These are phyloP conservation scores for Monosporozyma servazzii DNA, from an alignment of 805 yeast species.

Conservation along the genomic window DNA sequence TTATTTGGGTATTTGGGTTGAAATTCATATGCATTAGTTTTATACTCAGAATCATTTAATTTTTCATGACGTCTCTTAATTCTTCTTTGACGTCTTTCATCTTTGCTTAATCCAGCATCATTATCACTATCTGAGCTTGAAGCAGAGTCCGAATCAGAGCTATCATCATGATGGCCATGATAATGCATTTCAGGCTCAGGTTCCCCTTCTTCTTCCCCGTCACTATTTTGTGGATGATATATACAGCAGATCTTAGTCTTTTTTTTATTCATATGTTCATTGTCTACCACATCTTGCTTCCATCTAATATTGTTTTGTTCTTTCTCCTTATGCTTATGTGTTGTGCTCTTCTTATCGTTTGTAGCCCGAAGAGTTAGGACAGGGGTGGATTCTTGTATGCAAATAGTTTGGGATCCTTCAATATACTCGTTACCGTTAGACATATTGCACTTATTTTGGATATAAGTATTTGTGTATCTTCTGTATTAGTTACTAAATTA, in stretches of 20 bases:
- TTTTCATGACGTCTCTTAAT: slow-evolving; percentile 28
- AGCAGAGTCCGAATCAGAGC: slow-evolving; percentile 24
- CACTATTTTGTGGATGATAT: slow-evolving; percentile 64
- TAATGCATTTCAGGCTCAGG: slow-evolving; percentile 27
- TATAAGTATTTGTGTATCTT: background rate
- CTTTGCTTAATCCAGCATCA: slow-evolving; percentile 26
- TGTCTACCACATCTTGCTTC: slow-evolving; percentile 81
- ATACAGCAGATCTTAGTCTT: slow-evolving; percentile 88
- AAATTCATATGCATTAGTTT: slow-evolving; percentile 80
- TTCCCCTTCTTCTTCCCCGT: slow-evolving; percentile 34
- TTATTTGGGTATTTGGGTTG: slow-evolving; percentile 55
- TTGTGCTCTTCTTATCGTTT: slow-evolving; percentile 8
- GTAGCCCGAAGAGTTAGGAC: slow-evolving; percentile 1
- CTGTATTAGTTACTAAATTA: background rate
- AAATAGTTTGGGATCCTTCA: slow-evolving; percentile 8
- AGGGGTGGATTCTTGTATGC: slow-evolving; percentile 1
- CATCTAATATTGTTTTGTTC: slow-evolving; percentile 54
- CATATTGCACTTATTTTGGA: background rate
- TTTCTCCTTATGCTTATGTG: slow-evolving; percentile 4
- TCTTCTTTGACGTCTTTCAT: slow-evolving; percentile 28
- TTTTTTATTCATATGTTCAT: slow-evolving; percentile 81
- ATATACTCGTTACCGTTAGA: background rate
- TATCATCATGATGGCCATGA: slow-evolving; percentile 8
- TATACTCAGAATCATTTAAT: slow-evolving; percentile 23
- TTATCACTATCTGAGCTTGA: slow-evolving; percentile 35